Evolutionary conservation across 2,329 filamentous ascomycete genomes (phyloP).

Genomic region (Colletotrichum neosansevieriae): DNA sequence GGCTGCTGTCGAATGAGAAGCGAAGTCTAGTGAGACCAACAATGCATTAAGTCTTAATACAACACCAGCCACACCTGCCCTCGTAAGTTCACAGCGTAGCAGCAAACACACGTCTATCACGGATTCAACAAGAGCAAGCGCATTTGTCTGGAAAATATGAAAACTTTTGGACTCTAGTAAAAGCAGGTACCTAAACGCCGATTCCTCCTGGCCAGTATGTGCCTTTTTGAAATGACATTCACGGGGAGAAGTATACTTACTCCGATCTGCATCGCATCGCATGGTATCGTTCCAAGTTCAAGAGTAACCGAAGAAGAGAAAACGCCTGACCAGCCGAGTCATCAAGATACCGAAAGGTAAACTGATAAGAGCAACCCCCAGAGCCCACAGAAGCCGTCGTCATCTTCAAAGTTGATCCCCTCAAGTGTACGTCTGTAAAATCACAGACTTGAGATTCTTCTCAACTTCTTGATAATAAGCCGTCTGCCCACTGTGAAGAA

Average conservation of each 20-base stretch:
- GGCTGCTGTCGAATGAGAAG: slow-evolving; percentile 51
- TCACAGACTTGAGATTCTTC: slow-evolving; percentile 47
- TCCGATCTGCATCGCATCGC: slow-evolving; percentile 34
- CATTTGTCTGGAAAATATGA: slow-evolving; percentile 8
- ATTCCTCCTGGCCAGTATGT: slow-evolving; percentile 20
- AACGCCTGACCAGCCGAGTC: slow-evolving; percentile 38
- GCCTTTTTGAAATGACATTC: slow-evolving; percentile 35
- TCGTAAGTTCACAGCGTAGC: too few relatives aligned
- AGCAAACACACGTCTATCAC: not conserved
- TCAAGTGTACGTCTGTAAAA: slow-evolving; percentile 42
- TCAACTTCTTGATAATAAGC: slow-evolving; percentile 45
- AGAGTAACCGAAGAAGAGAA: slow-evolving; percentile 37
- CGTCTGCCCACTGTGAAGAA: slow-evolving; percentile 43
- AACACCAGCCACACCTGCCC: not conserved
- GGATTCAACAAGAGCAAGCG: not conserved
- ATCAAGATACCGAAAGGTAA: slow-evolving; percentile 21
- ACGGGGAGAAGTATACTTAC: slow-evolving; percentile 41
- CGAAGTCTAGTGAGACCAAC: not conserved
- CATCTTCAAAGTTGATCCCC: slow-evolving; percentile 49
- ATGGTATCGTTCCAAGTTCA: slow-evolving; percentile 38
- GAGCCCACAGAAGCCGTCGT: slow-evolving; percentile 49
- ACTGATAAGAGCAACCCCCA: slow-evolving; percentile 35
- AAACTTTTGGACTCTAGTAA: slow-evolving; percentile 39
- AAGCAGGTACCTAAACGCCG: slow-evolving; percentile 34
- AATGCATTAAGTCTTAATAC: not conserved